Conservation (phyloP, 176 grass and related monocot species). For the Bolboschoenus planiculmis region DNA sequence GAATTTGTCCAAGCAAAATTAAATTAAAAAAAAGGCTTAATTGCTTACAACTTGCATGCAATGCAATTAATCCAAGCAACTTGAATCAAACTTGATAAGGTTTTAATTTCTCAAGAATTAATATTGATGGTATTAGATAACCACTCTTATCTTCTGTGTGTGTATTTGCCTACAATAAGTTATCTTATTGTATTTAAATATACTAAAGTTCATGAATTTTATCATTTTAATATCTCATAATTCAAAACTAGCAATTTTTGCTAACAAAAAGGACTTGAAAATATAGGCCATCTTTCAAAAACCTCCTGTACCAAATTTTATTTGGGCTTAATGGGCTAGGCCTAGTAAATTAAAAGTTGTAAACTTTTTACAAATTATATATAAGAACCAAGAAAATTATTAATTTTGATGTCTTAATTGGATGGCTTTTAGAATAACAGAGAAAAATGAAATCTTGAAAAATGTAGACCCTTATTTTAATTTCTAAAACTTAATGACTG, state of each 20-base stretch:
- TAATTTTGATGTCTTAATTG: neutral
- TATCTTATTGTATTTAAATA: too few species aligned
- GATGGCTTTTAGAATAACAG: neutral
- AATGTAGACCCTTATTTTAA: neutral
- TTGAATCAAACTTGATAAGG: too few species aligned
- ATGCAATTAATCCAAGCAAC: too few species aligned
- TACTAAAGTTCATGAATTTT: too few species aligned
- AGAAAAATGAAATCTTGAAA: neutral
- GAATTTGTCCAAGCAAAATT: too few species aligned
- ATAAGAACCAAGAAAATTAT: neutral
- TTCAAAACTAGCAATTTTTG: neutral
- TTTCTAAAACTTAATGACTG: neutral
- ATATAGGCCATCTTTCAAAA: neutral
- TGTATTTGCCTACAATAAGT: too few species aligned
- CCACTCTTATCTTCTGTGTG: neutral
- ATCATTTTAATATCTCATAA: too few species aligned
- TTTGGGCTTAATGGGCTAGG: neutral
- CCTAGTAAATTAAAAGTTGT: neutral
- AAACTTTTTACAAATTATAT: neutral
- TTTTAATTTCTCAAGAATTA: too few species aligned
- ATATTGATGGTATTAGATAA: too few species aligned
- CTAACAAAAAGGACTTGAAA: neutral
- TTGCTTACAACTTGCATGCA: too few species aligned
- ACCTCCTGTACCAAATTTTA: neutral
- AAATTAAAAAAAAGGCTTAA: too few species aligned